Base-by-base conservation (phyloP, 139 green algal genomes). In the Parachlorella kessleri region DNA sequence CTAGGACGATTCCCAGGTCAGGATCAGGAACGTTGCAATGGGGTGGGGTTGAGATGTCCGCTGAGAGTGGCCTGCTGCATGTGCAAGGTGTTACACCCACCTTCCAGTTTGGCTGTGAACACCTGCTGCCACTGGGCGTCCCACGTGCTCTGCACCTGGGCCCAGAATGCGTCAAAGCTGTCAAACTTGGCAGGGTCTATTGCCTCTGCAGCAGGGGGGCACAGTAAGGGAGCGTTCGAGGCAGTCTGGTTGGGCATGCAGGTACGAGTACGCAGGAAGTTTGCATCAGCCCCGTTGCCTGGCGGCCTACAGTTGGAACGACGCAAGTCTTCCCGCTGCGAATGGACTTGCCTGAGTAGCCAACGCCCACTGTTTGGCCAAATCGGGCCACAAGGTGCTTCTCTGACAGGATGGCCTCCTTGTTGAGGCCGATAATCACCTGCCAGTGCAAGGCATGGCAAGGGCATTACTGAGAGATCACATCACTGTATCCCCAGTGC, bases 371-470 rank as follows among this genome's bases (percentile, higher is more conserved):
- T 4, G 72, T 84, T 72, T 87, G 82, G 53, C 39, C 36, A n/a
- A 87, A 73, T 8, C 82, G 55, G 2, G 77, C 82, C 10, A 55
- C 79, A 30, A n/a, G 38, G 41, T 84, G 71, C 71, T 81, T 87
- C 53, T 87, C 82, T 10, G 71, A 74, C n/a, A 87, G 67, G 39
- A 84, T 81, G 77, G 77, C 73, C 85, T 97, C 92, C 84, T 97
- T 97, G 64, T 92, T 88, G 0, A 72, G 75, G 14, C 70, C 70
- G 41, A 82, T 82, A 9, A 82, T 41, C 23, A 96, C 82, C 86
- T 68, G 28, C 63, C 10, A 14, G 63, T 14, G 28, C 24, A 59
- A 59, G 14, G n/a, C n/a, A n/a, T n/a, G n/a, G n/a, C n/a, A n/a
- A n/a, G n/a, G n/a, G n/a, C n/a, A n/a, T n/a, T n/a, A n/a, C n/a